Conservation (phyloP, 2,329 filamentous ascomycete genomes). For the Zymoseptoria brevis region DNA sequence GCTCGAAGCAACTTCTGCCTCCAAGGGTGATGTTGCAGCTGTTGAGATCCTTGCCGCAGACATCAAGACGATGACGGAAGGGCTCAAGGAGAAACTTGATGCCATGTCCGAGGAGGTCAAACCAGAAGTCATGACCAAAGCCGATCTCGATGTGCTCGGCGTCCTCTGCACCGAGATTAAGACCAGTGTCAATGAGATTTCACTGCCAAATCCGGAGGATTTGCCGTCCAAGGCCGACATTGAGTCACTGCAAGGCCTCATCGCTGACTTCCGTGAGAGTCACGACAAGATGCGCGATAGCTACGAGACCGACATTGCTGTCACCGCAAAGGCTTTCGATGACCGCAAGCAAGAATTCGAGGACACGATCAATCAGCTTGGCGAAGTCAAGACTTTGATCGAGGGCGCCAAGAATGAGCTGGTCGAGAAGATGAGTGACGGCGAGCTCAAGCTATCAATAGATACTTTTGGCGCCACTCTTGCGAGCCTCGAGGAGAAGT, state of each 20-base stretch:
- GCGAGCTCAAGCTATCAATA: conserved; percentile 52
- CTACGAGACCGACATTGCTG: conserved; percentile 63
- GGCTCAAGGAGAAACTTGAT: conserved; percentile 40
- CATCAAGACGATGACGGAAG: conserved; percentile 66
- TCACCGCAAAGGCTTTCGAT: conserved; percentile 71
- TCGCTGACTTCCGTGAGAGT: conserved; percentile 46
- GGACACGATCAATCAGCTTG: conserved; percentile 67
- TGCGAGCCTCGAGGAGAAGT: conserved; percentile 62
- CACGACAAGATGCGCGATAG: conserved; percentile 64
- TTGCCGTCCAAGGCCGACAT: conserved; percentile 72
- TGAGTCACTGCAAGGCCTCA: conserved; percentile 49
- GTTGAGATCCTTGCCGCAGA: conserved; percentile 74
- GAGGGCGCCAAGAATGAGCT: conserved; percentile 71
- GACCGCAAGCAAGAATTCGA: conserved; percentile 78
- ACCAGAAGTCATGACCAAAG: conserved; percentile 61
- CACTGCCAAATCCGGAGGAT: conserved; percentile 60
- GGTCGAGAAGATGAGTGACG: conserved; percentile 67
- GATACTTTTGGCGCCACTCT: conserved; percentile 49
- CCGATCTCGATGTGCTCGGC: conserved; percentile 71
- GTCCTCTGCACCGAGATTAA: conserved; percentile 81
- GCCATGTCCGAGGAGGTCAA: conserved; percentile 35
- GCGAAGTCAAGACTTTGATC: conserved; percentile 68
- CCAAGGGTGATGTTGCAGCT: conserved; percentile 68
- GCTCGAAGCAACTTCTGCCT: conserved; percentile 59
- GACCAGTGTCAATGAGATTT: conserved; percentile 63